Percentiles rank a stretch among this genome's conserved stretches.
These are phyloP conservation scores for Geotrichum candidum DNA, from an alignment of 1,139 yeast genomes.

Conservation along the genomic window DNA sequence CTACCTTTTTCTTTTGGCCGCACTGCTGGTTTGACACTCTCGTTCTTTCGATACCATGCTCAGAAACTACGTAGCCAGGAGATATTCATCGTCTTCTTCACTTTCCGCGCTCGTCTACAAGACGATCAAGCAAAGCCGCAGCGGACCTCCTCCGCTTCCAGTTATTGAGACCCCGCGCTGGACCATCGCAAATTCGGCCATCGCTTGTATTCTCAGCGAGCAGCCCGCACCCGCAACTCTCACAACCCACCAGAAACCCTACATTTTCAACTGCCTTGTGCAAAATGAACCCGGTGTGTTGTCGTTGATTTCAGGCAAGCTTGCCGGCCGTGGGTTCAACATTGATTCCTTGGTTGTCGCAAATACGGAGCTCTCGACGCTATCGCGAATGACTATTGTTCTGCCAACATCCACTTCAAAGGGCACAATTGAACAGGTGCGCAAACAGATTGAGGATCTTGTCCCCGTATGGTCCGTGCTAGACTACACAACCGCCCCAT, in stretches of 20 bases:
- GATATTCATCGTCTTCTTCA: conserved; percentile 36
- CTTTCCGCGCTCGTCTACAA: conserved; percentile 94
- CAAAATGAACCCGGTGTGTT: conserved; percentile 98
- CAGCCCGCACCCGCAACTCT: conserved; percentile 51
- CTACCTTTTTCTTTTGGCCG: neutral
- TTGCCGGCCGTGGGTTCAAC: conserved; percentile 97
- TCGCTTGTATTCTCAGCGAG: conserved; percentile 87
- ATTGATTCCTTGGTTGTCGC: conserved; percentile 96
- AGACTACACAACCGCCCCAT: conserved; percentile 85
- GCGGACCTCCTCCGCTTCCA: conserved; percentile 87
- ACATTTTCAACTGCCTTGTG: conserved; percentile 90
- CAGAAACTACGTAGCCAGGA: neutral
- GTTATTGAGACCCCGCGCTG: conserved; percentile 88
- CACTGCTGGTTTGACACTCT: too few relatives aligned
- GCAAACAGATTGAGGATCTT: conserved; percentile 93
- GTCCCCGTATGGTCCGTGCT: conserved; percentile 97
- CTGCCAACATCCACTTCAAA: conserved; percentile 72
- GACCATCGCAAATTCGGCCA: conserved; percentile 86
- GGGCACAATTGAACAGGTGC: conserved; percentile 93
- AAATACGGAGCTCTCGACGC: conserved; percentile 89
- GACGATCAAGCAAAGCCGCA: conserved; percentile 71
- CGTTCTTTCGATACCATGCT: neutral
- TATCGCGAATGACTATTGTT: conserved; percentile 94
- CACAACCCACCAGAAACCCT: conserved; percentile 41
- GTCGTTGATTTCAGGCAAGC: conserved; percentile 84